Percentiles rank a stretch among this genome's conserved stretches.
Conservation (phyloP, 495 filamentous ascomycete species). For the Penicillium samsonianum region DNA sequence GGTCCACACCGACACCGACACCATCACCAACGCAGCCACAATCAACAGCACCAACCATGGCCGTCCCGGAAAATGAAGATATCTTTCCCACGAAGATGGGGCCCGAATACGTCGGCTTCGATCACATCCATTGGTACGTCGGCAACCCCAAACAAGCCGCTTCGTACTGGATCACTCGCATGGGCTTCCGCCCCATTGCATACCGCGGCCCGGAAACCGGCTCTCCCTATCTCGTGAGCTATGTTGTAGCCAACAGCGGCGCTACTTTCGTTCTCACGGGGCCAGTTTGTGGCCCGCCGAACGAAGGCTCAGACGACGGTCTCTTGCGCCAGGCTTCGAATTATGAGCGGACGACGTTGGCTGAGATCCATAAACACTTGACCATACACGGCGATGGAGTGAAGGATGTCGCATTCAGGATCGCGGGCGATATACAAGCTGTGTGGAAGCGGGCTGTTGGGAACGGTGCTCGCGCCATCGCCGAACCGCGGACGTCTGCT, state of each 20-base stretch:
- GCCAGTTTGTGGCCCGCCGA: conserved; percentile 56
- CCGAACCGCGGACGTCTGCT: conserved; percentile 46
- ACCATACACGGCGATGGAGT: conserved; percentile 78
- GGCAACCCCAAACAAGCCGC: conserved; percentile 86
- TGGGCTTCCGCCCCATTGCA: conserved; percentile 72
- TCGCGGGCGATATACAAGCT: conserved; percentile 63
- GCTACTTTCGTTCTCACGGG: conserved; percentile 76
- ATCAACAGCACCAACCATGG: conserved; percentile 12
- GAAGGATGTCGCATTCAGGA: conserved; percentile 79
- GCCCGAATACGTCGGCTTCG: conserved; percentile 65
- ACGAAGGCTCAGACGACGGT: conserved; percentile 25
- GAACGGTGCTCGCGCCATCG: conserved; percentile 61
- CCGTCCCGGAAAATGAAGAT: conserved; percentile 17
- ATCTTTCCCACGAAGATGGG: conserved; percentile 28
- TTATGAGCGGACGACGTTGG: conserved; percentile 53
- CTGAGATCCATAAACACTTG: conserved; percentile 67
- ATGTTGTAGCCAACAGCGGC: conserved; percentile 68
- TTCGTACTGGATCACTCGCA: conserved; percentile 71
- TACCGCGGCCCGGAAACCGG: conserved; percentile 81
- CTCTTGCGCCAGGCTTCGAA: conserved; percentile 10
- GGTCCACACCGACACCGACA: background rate
- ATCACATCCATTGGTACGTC: conserved; percentile 83
- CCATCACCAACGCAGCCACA: background rate
- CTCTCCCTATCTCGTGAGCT: conserved; percentile 65
- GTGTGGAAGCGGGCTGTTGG: conserved; percentile 66